Percentiles rank a stretch among this genome's conserved stretches.
phyloP scores from a whole-genome alignment of 768 basidiomycete species.

The Boletus subcaerulescens region DNA sequence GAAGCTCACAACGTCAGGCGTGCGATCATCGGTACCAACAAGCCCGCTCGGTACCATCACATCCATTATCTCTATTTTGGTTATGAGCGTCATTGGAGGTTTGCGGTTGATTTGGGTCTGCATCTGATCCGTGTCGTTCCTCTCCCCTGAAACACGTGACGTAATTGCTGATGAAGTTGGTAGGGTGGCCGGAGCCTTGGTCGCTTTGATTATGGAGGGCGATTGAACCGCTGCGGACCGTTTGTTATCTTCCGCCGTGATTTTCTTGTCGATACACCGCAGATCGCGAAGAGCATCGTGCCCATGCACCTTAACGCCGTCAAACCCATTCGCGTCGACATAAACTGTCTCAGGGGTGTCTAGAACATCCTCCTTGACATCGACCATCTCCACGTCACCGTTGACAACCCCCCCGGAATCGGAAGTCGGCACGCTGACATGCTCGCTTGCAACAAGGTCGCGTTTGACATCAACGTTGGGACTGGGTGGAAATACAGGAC shows the following conservation, averaged over 20 bases:
- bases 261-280: neutral
- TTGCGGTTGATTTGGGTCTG: conserved; percentile 8
- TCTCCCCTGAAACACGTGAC: conserved; percentile 1
- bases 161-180: neutral
- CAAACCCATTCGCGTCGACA: conserved; percentile 1
- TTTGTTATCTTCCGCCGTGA: neutral
- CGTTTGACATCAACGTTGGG: conserved; percentile 16
- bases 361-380: neutral
- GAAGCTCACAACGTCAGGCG: conserved; percentile 23
- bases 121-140: conserved; percentile 1
- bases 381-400: conserved; percentile 12
- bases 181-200: neutral
- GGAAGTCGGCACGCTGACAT: neutral
- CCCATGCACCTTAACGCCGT: neutral
- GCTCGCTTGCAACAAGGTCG: conserved; percentile 15
- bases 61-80: conserved; percentile 29
- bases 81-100: conserved; percentile 9
- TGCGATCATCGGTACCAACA: conserved; percentile 14
- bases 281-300: neutral
- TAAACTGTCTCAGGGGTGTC: neutral
- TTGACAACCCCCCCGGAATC: neutral
- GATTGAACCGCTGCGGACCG: neutral
- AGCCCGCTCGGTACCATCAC: conserved; percentile 18
- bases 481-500: conserved; percentile 15
- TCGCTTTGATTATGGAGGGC: neutral